Percentiles rank a stretch among this genome's conserved stretches.
phyloP scores from a whole-genome alignment of 176 grass and related monocot species.

The Carex pumila region DNA sequence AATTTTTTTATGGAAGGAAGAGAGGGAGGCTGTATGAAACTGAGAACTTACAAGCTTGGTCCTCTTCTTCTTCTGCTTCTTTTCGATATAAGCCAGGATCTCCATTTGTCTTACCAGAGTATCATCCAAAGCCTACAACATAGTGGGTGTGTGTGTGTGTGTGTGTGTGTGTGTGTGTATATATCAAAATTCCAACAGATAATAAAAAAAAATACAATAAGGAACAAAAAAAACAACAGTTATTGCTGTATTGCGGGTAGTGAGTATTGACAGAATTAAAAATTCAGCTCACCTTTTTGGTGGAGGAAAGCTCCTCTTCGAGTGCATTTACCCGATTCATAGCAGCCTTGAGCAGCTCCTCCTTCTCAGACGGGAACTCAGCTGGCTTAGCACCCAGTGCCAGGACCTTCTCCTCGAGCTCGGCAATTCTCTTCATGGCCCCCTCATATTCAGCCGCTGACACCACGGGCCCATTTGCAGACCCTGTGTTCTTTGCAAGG shows the following conservation, averaged over 20 bases:
- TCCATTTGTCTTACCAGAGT: slow-evolving; percentile 53
- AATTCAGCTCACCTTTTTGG: slow-evolving; percentile 58
- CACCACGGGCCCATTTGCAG: slow-evolving; percentile 19
- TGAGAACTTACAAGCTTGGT: slow-evolving; percentile 11
- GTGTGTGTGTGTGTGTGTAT: not conserved
- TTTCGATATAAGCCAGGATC: slow-evolving; percentile 80
- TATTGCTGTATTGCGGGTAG: not conserved
- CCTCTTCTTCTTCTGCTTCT: slow-evolving; percentile 85
- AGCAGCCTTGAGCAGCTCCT: slow-evolving; percentile 74
- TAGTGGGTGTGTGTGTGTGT: not conserved
- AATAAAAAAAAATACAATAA: not conserved
- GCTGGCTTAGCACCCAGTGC: slow-evolving; percentile 37
- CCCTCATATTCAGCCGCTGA: slow-evolving; percentile 24
- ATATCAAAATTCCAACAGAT: not conserved
- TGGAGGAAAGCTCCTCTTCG: slow-evolving; percentile 76
- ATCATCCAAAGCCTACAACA: slow-evolving; percentile 69
- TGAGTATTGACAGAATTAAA: not conserved
- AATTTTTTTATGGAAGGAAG: not conserved
- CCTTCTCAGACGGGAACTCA: slow-evolving; percentile 53
- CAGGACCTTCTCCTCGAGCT: slow-evolving; percentile 77
- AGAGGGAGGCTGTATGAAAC: not conserved
- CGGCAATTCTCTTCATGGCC: slow-evolving; percentile 46
- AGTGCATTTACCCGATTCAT: slow-evolving; percentile 52
- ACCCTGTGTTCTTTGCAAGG: slow-evolving; percentile 7
- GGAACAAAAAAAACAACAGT: not conserved